phyloP scores from a whole-genome alignment of 106 monocot genomes.

The Apostasia shenzhenica region DNA sequence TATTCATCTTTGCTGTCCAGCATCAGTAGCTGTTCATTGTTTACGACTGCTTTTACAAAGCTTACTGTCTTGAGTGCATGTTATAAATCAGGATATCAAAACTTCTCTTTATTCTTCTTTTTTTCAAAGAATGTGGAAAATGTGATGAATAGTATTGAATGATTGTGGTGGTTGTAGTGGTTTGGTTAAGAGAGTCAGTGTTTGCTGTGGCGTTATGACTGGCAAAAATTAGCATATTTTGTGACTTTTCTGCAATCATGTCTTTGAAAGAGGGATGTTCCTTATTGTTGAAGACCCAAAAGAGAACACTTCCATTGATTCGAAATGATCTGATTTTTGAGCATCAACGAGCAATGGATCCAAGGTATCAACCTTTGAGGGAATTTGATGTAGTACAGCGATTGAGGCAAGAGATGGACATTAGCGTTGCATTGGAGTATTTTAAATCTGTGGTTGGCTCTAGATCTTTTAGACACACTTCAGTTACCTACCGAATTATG shows the following conservation, averaged over 20 bases:
- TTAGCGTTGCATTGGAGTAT: conserved; percentile 28
- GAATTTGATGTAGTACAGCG: conserved; percentile 39
- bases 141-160: no score
- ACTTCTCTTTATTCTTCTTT: no score
- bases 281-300: conserved; percentile 25
- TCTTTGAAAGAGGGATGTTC: conserved; percentile 40
- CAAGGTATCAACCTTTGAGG: conserved; percentile 8
- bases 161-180: no score
- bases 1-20: no score
- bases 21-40: no score
- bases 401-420: conserved; percentile 16
- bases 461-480: conserved; percentile 37
- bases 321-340: conserved; percentile 21
- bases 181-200: no score
- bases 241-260: conserved; percentile 15
- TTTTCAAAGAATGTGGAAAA: no score
- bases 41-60: no score
- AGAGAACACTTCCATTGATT: conserved; percentile 7
- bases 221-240: neutral
- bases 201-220: neutral
- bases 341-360: neutral
- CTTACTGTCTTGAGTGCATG: no score
- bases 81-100: no score
- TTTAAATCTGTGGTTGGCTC: conserved; percentile 37
- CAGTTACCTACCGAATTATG: conserved; percentile 34